Conservation (phyloP, 192 early-diverging fungal genomes). For the Geranomyces variabilis region DNA sequence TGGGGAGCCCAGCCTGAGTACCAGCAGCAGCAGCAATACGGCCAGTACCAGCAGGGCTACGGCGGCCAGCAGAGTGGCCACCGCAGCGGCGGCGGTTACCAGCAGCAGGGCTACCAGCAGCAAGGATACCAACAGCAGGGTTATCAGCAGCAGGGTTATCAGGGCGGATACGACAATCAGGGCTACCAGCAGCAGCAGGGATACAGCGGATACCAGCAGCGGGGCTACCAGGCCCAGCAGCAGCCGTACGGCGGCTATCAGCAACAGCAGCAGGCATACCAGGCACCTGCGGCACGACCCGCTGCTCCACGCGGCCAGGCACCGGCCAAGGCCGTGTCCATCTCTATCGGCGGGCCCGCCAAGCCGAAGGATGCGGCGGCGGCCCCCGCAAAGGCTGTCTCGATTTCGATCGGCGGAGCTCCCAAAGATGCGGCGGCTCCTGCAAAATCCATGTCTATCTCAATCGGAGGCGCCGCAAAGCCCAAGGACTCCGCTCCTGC, state of each 20-base stretch:
- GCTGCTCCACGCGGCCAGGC: background rate
- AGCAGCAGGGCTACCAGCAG: constrained; percentile 29
- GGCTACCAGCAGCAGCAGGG: constrained; percentile 28
- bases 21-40: constrained; percentile 19
- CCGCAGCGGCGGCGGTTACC: background rate
- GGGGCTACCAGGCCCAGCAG: constrained; percentile 18
- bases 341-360: constrained; percentile 31
- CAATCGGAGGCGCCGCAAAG: constrained; percentile 8
- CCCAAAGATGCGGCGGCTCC: constrained; percentile 2
- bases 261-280: constrained; percentile 40
- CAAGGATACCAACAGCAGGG: constrained; percentile 25
- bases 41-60: constrained; percentile 27
- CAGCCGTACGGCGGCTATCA: constrained; percentile 32
- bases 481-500: background rate
- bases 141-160: constrained; percentile 15
- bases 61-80: constrained; percentile 13
- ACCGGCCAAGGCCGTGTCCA: constrained; percentile 27
- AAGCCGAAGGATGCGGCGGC: constrained; percentile 14
- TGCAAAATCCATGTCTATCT: constrained; percentile 2
- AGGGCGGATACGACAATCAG: constrained; percentile 27
- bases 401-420: constrained; percentile 31
- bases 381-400: constrained; percentile 36
- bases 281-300: constrained; percentile 8
- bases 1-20: constrained; percentile 15
- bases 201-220: constrained; percentile 24